Conservation (phyloP, 1,139 yeast genomes). For the Saccharomyces pastorianus region DNA sequence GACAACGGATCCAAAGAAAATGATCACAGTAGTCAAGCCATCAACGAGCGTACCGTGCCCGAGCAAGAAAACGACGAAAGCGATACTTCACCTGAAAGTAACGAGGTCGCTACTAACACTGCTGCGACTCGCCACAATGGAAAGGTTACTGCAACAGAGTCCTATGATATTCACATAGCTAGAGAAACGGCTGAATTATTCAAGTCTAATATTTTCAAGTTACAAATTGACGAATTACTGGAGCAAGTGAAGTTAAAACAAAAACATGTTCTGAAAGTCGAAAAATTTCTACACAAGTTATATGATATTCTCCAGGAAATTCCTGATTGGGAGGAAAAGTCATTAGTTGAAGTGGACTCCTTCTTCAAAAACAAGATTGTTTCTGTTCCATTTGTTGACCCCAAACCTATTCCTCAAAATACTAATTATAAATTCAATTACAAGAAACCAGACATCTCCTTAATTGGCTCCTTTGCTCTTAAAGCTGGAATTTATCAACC, state of each 20-base stretch:
- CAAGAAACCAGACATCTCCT: conserved; percentile 63
- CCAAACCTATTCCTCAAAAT: conserved; percentile 55
- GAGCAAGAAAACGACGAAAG: conserved; percentile 12
- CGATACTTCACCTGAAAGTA: conserved; percentile 18
- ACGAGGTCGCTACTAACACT: conserved; percentile 8
- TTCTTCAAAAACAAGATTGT: conserved; percentile 45
- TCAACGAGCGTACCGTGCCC: conserved; percentile 12
- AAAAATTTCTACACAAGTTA: conserved; percentile 67
- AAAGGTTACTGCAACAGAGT: conserved; percentile 36
- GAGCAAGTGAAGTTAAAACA: conserved; percentile 73
- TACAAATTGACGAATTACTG: conserved; percentile 85
- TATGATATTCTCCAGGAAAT: conserved; percentile 61
- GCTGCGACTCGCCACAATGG: conserved; percentile 7
- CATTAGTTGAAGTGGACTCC: conserved; percentile 46
- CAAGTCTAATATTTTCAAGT: conserved; percentile 87
- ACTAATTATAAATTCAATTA: conserved; percentile 65
- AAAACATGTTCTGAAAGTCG: conserved; percentile 54
- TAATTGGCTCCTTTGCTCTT: conserved; percentile 84
- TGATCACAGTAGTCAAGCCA: conserved; percentile 9
- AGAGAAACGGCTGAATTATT: conserved; percentile 89
- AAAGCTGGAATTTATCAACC: conserved; percentile 67
- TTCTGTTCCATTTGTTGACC: conserved; percentile 81
- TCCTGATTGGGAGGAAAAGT: conserved; percentile 45
- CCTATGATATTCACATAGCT: conserved; percentile 85
- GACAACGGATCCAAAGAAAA: conserved; percentile 16